A percentile compares a stretch with the other conserved stretches of the same genome.
These are phyloP conservation scores for Acer yangbiense DNA, from an alignment of 345 rosid species.

Conservation along the genomic window DNA sequence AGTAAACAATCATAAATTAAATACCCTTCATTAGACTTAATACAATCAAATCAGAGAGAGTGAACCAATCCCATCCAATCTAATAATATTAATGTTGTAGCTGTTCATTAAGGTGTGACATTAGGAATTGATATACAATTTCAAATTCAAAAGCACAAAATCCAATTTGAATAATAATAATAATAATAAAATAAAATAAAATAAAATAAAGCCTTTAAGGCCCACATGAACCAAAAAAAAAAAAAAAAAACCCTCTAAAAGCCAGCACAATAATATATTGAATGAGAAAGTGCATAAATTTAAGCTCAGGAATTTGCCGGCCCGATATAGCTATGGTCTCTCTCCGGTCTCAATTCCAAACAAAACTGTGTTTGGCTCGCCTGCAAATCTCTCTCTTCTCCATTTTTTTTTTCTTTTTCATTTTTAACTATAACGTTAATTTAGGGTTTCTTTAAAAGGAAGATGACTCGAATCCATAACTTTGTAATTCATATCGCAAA, in stretches of 20 bases:
- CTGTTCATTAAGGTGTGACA: background rate
- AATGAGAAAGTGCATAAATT: constrained; percentile 20
- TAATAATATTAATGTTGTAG: no score
- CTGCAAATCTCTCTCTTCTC: constrained; percentile 22
- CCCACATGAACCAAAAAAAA: constrained; percentile 41
- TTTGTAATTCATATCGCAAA: no score
- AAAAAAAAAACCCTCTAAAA: no score
- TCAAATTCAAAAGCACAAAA: constrained; percentile 4
- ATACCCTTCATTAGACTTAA: no score
- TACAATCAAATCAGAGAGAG: no score
- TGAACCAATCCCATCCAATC: no score
- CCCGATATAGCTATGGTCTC: background rate
- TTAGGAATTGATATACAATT: no score
- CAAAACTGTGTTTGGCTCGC: constrained; percentile 17
- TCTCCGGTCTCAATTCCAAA: constrained; percentile 16
- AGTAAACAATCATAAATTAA: no score
- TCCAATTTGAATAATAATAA: background rate
- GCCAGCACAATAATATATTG: background rate
- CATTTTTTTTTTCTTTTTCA: constrained; percentile 6
- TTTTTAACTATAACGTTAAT: no score
- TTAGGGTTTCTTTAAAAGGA: no score
- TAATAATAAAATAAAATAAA: constrained; percentile 13
- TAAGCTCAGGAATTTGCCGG: constrained; percentile 27
- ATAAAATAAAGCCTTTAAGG: constrained; percentile 16
- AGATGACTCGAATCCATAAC: no score